Percentiles rank a stretch among this genome's conserved stretches.
These are phyloP conservation scores for Starmerella geochares DNA, from an alignment of 805 yeast species.

Conservation along the genomic window DNA sequence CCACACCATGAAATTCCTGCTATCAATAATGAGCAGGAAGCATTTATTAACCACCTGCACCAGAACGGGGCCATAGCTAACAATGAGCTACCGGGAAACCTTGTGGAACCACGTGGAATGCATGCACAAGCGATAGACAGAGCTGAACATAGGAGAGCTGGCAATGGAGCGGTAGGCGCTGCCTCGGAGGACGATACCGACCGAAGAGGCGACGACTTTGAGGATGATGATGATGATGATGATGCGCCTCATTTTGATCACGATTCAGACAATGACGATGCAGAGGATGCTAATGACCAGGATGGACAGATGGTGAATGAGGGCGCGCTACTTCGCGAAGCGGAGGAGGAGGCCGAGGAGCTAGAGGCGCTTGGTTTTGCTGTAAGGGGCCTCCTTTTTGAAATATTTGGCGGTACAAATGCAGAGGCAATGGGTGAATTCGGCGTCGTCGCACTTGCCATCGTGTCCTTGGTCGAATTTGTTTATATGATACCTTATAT, in stretches of 20 bases:
- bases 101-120: too few relatives aligned
- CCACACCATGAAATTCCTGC: too few relatives aligned
- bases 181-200: neutral
- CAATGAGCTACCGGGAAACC: neutral
- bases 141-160: too few relatives aligned
- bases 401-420: constrained; percentile 7
- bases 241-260: neutral
- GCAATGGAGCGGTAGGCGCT: too few relatives aligned
- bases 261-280: neutral
- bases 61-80: neutral
- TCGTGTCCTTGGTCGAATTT: neutral
- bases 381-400: neutral
- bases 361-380: constrained; percentile 9
- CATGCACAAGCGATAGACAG: too few relatives aligned
- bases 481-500: neutral
- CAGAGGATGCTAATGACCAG: neutral
- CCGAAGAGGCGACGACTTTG: neutral
- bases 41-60: neutral
- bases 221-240: neutral
- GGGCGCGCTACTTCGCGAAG: neutral
- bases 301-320: neutral
- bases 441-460: constrained; percentile 1
- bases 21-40: neutral
- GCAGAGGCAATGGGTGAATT: constrained; percentile 1
- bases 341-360: constrained; percentile 11